These are phyloP conservation scores for Thalassia testudinum DNA, from an alignment of 116 monocot genomes.

Conservation along the genomic window DNA sequence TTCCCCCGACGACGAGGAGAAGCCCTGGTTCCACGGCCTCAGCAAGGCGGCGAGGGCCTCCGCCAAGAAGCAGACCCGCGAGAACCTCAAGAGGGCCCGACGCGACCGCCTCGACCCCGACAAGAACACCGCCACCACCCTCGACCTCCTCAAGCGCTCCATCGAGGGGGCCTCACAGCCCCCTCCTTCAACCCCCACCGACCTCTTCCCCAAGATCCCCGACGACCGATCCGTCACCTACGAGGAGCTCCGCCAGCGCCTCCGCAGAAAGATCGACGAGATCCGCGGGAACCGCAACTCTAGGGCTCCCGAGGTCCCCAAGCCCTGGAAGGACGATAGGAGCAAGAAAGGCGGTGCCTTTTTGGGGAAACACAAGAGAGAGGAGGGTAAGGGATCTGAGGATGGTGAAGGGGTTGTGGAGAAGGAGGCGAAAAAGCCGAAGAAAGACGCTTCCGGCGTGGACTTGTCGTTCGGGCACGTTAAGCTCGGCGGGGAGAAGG, in stretches of 20 bases:
- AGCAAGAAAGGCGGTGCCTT: no score
- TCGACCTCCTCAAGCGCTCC: slow-evolving; percentile 34
- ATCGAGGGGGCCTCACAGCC: slow-evolving; percentile 10
- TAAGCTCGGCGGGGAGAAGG: slow-evolving; percentile 29
- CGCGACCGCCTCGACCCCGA: slow-evolving; percentile 53
- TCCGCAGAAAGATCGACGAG: slow-evolving; percentile 47
- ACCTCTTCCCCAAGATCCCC: not conserved
- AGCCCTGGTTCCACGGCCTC: slow-evolving; percentile 67
- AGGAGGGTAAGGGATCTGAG: not conserved
- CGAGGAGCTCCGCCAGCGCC: slow-evolving; percentile 71
- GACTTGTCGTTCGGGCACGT: slow-evolving; percentile 50
- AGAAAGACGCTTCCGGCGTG: not conserved
- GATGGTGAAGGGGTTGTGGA: not conserved
- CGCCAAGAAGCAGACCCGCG: slow-evolving; percentile 45
- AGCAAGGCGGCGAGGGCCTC: slow-evolving; percentile 51
- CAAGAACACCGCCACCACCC: slow-evolving; percentile 26
- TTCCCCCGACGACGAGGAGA: slow-evolving; percentile 24
- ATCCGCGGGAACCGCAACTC: slow-evolving; percentile 41
- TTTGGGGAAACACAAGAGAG: not conserved
- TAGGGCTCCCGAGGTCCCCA: not conserved
- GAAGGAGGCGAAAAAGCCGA: slow-evolving; percentile 1
- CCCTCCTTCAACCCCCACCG: not conserved
- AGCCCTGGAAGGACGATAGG: not conserved
- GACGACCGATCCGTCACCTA: slow-evolving; percentile 35
- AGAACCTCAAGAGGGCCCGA: slow-evolving; percentile 50